Evolutionary conservation across 176 grass and related monocot genomes (phyloP), one percentile per base, ranked within the genome.

Genomic region (Hordeum marinum): DNA sequence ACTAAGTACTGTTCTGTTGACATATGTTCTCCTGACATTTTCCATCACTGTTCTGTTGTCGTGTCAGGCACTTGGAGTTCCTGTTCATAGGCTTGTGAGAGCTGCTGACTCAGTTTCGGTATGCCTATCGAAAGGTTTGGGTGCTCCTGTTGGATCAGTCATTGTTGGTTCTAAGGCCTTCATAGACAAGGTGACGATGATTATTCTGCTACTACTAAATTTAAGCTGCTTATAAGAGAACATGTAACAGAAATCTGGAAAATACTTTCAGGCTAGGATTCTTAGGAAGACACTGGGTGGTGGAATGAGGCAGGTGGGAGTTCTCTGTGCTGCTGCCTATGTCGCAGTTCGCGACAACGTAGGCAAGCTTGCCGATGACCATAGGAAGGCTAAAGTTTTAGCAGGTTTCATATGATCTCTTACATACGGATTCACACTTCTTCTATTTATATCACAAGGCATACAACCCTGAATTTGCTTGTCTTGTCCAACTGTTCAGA

Each of bases 101-200:
- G 94, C 84, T 77, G 97, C 97, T 63, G 97, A 99, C 75, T 99
- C 97, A 63, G 91, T 96, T 82, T 94, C 94, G 72, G 92, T 99
- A 23, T 96, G 93, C 86, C 64, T 99, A 64, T 99, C 93, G 21
- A 96, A 99, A 94, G 96, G 96, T 25, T 79, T 99, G 60, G 96
- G 96, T 9, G 96, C 96, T 20, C 96, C 96, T 23, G 85, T 99
- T 80, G 96, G 96, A 82, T 99, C 94, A 13, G 86, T 96, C 29
- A 86, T 99, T 84, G 94, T 94, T 13, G 94, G 97, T n/a, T 91
- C 88, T 9, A 88, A 72, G 63, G 77, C 61, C 25, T 99, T 99
- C 81, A 91, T 99, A 68, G 88, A 85, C 18, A 94, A 97, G 95
- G 95, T 97, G 27, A 75, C 6, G 9, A 54, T 54, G 26, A 8